Evolutionary conservation across 2,329 filamentous ascomycete genomes (phyloP).

Genomic region (Colletotrichum kahawae): DNA sequence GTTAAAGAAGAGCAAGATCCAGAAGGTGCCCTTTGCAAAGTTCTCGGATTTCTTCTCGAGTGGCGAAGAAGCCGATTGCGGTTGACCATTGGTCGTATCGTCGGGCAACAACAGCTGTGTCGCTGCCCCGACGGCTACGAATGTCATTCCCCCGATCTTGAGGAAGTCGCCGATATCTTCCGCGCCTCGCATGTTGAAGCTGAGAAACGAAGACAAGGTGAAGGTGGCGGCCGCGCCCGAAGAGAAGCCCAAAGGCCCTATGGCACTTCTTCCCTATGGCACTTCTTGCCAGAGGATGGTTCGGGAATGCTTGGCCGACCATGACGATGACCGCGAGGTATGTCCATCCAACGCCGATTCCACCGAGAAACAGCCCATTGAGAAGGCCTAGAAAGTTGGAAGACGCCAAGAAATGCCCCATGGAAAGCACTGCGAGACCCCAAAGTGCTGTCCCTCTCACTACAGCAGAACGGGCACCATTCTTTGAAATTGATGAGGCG

Average conservation of each 20-base stretch:
- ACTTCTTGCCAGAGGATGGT: neutral
- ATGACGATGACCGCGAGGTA: neutral
- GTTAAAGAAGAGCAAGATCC: neutral
- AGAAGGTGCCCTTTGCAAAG: neutral
- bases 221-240: neutral
- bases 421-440: neutral
- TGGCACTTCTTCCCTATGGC: neutral
- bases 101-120: neutral
- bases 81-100: neutral
- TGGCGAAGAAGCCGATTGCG: rapidly evolving
- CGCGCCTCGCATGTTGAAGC: neutral
- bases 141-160: neutral
- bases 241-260: neutral
- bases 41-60: neutral
- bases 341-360: neutral
- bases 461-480: neutral
- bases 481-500: neutral
- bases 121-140: neutral
- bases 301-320: neutral
- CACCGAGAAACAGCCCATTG: neutral
- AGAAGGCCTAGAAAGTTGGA: neutral
- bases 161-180: neutral
- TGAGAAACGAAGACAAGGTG: neutral
- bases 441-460: neutral
- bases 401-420: neutral